These are phyloP conservation scores for Podospora didyma DNA, from an alignment of 495 filamentous ascomycete species.

Conservation along the genomic window DNA sequence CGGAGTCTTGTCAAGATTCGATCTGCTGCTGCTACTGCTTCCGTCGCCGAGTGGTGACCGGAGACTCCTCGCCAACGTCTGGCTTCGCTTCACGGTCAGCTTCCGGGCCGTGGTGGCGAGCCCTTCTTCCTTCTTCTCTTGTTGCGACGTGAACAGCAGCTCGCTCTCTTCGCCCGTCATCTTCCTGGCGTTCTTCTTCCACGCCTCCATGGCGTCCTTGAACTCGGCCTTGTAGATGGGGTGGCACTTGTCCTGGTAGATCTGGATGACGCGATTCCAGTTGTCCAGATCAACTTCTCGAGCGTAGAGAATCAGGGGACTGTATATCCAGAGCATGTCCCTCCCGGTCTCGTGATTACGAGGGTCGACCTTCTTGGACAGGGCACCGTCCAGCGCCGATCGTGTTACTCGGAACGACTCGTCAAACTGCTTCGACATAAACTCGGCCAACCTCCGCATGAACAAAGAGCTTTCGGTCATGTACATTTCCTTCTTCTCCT, in stretches of 20 bases:
- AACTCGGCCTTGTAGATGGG: conserved; percentile 80
- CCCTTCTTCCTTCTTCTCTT: conserved; percentile 74
- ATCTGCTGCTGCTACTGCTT: conserved; percentile 50
- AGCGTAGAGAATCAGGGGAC: conserved; percentile 78
- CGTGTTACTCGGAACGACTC: conserved; percentile 64
- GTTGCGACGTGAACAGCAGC: conserved; percentile 78
- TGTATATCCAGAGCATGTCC: conserved; percentile 72
- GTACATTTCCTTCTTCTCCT: conserved; percentile 89
- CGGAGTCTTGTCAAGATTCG: conserved; percentile 58
- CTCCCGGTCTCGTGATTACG: conserved; percentile 50
- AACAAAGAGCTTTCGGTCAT: conserved; percentile 65
- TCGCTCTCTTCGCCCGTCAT: conserved; percentile 81
- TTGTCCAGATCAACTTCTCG: conserved; percentile 74
- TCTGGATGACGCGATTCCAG: conserved; percentile 72
- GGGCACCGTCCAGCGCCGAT: conserved; percentile 49
- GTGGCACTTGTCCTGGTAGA: conserved; percentile 73
- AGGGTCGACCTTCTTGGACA: conserved; percentile 50
- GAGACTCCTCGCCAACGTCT: conserved; percentile 74
- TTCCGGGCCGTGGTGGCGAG: conserved; percentile 78
- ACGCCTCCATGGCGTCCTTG: conserved; percentile 68
- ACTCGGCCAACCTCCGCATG: conserved; percentile 70
- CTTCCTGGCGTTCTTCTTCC: conserved; percentile 79
- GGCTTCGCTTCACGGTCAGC: conserved; percentile 83
- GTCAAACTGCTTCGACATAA: conserved; percentile 76
- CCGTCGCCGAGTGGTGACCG: conserved; percentile 64